These are phyloP conservation scores for Candida caryicola DNA, from an alignment of 805 yeast species.

Conservation along the genomic window DNA sequence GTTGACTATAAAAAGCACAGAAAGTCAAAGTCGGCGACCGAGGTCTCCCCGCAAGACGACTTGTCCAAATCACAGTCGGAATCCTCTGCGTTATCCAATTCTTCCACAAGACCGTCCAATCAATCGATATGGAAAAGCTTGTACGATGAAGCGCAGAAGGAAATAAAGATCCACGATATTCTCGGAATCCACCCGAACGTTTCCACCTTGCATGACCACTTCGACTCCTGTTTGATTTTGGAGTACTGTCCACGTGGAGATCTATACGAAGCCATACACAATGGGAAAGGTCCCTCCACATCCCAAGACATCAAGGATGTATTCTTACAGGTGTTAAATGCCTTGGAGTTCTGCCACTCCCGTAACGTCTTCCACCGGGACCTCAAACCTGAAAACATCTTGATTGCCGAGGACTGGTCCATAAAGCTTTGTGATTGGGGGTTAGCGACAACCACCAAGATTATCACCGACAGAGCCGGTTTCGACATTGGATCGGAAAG, in stretches of 20 bases:
- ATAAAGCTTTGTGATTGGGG: constrained; percentile 61
- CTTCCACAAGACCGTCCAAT: constrained; percentile 14
- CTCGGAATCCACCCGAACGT: constrained; percentile 53
- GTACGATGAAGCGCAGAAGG: constrained; percentile 61
- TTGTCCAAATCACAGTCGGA: constrained; percentile 9
- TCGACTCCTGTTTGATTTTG: constrained; percentile 54
- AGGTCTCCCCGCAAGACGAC: constrained; percentile 37
- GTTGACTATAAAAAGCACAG: constrained; percentile 37
- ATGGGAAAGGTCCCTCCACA: constrained; percentile 58
- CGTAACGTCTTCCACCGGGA: constrained; percentile 32
- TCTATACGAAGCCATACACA: constrained; percentile 73
- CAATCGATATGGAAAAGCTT: constrained; percentile 27
- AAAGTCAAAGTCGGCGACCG: constrained; percentile 20
- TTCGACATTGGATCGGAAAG: constrained; percentile 88
- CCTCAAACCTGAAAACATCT: constrained; percentile 27
- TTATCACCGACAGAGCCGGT: constrained; percentile 52
- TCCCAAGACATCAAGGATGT: constrained; percentile 56
- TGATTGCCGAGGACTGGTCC: constrained; percentile 45
- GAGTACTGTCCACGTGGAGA: constrained; percentile 90
- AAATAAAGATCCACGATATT: constrained; percentile 60
- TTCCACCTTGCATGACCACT: constrained; percentile 45
- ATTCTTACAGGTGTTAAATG: constrained; percentile 47
- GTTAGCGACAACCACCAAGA: constrained; percentile 49
- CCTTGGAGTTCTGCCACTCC: constrained; percentile 50
- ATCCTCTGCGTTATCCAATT: neutral